Base-by-base conservation (phyloP, 192 early-diverging fungal genomes). In the Gryganskiella cystojenkinii region DNA sequence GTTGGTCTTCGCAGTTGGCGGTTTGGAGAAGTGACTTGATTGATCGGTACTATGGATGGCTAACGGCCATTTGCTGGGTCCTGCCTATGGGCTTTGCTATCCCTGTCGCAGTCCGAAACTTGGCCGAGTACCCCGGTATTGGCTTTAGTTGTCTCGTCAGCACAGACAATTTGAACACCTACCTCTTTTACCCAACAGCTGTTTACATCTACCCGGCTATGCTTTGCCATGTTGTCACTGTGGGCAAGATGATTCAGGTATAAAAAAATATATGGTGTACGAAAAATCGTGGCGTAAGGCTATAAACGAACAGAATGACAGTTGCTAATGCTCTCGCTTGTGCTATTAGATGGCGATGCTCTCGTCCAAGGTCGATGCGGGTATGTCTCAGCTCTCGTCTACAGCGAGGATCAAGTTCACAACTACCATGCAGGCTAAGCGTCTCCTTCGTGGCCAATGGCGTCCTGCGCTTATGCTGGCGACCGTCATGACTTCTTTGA, bases 201-300 rank as follows among this genome's bases (percentile, higher is more conserved):
- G 56, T 78, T 24, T 69, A 69, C 43, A 78, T 78, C n/a, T 78
- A 78, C 56, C 74, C 74, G 6, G 67, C 51, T 19, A 44, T 78
- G 34, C 27, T 78, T 0, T 64, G 60, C 19, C 74, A 78, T 34
- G 42, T 47, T 25, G 19, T 68, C 13, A 78, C 74, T 3, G 55
- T 78, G 4, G 65, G 35, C 35, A 78, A 69, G 34, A 69, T 78
- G 74, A 64, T 78, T 44, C 74, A 69, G 7, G 71, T 65, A 73
- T 52, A 40, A 40, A 40, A 13, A 9, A 40, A 5, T 40, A 40
- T 9, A 9, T 5, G 37, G 37, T 13, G 5, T 40, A 5, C 13
- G 37, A 9, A 40, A 9, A 13, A 40, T 40, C 7, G 37, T 40
- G 37, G 7, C 37, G 37, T 9, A 56, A 34, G 30, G 17, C 34